phyloP scores from a whole-genome alignment of 108 stramenopile species.

The Nitzschia palea region DNA sequence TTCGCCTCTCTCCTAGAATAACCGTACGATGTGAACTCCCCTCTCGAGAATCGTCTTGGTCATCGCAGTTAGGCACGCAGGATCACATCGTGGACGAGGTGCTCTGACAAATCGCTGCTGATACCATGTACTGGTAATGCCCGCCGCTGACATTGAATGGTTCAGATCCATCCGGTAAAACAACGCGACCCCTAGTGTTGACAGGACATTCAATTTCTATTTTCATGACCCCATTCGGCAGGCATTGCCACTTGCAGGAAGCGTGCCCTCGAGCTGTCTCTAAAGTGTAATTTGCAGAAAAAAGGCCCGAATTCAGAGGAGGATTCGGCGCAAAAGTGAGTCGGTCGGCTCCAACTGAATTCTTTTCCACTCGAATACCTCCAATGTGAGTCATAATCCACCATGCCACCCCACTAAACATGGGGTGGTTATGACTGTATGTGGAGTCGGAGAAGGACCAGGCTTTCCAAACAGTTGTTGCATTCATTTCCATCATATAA shows the following conservation, averaged over 20 bases:
- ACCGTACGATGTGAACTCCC: too few relatives aligned
- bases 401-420: constrained; percentile 49
- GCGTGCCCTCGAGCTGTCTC: background rate
- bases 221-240: background rate
- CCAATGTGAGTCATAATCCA: constrained; percentile 46
- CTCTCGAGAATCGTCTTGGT: too few relatives aligned
- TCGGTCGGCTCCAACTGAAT: background rate
- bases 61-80: too few relatives aligned
- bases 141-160: background rate
- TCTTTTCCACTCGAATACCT: constrained; percentile 21
- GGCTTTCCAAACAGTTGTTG: constrained; percentile 56
- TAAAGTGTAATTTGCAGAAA: background rate
- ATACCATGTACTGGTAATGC: background rate
- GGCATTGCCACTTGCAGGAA: background rate
- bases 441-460: constrained; percentile 49
- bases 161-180: background rate
- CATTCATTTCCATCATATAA: constrained; percentile 45
- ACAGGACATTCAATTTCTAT: background rate
- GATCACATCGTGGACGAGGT: background rate
- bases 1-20: too few relatives aligned
- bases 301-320: background rate
- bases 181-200: background rate
- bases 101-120: background rate
- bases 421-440: constrained; percentile 55
- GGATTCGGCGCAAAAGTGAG: background rate